These are phyloP conservation scores for Fragilaria crotonensis DNA, from an alignment of 108 stramenopile genomes.

Conservation along the genomic window DNA sequence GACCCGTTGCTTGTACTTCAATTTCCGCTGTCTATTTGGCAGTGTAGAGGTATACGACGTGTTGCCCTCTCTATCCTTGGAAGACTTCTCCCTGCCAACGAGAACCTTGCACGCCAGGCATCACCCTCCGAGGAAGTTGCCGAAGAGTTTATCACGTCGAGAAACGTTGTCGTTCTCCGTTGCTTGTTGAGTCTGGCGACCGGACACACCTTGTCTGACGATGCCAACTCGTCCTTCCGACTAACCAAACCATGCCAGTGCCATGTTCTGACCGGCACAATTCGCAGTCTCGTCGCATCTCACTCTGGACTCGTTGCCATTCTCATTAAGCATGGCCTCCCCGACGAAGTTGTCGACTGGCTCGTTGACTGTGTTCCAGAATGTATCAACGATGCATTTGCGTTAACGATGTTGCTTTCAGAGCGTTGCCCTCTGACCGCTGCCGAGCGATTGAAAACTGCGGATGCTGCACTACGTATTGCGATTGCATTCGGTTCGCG, in stretches of 20 bases:
- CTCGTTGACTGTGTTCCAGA: slow-evolving; percentile 66
- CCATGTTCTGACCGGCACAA: slow-evolving; percentile 32
- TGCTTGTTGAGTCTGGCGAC: slow-evolving; percentile 35
- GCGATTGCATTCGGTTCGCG: slow-evolving; percentile 42
- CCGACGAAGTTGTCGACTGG: slow-evolving; percentile 46
- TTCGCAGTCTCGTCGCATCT: slow-evolving; percentile 33
- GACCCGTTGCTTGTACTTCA: slow-evolving; percentile 65
- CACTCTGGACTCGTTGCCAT: slow-evolving; percentile 48
- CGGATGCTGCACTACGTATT: slow-evolving; percentile 52
- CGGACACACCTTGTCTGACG: slow-evolving; percentile 4
- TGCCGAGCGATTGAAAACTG: slow-evolving; percentile 43
- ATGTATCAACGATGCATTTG: slow-evolving; percentile 37
- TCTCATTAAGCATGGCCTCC: slow-evolving; percentile 53
- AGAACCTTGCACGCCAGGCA: slow-evolving; percentile 19
- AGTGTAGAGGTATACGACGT: slow-evolving; percentile 39
- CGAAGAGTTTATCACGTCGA: slow-evolving; percentile 35
- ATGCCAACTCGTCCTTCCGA: neutral
- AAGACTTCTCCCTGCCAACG: slow-evolving; percentile 39
- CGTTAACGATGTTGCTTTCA: slow-evolving; percentile 31
- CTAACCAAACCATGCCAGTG: slow-evolving; percentile 21
- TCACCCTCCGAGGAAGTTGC: slow-evolving; percentile 18
- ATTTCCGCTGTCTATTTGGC: slow-evolving; percentile 45
- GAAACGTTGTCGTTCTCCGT: slow-evolving; percentile 47
- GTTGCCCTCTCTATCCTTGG: slow-evolving; percentile 37
- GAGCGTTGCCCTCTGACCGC: slow-evolving; percentile 43